Percentiles rank a stretch among this genome's conserved stretches.
These are phyloP conservation scores for Wickerhamomyces kurtzmanii DNA, from an alignment of 805 yeast species.

Conservation along the genomic window DNA sequence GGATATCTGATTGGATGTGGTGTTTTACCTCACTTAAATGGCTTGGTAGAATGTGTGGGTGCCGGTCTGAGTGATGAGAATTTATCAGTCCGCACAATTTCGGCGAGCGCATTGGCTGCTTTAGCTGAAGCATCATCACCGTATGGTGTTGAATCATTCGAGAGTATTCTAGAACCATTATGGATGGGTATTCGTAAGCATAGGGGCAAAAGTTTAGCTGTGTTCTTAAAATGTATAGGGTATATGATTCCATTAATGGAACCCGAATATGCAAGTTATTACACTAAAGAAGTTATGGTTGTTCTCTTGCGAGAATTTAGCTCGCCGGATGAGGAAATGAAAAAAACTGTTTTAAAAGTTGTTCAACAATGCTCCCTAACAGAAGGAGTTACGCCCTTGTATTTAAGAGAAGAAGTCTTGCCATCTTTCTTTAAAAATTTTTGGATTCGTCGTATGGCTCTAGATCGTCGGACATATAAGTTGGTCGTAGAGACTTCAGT, in stretches of 20 bases:
- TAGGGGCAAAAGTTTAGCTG: slow-evolving; percentile 69
- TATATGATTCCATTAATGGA: slow-evolving; percentile 80
- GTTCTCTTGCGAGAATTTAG: slow-evolving; percentile 62
- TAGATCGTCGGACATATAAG: slow-evolving; percentile 46
- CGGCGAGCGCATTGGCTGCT: slow-evolving; percentile 65
- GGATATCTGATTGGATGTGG: slow-evolving; percentile 62
- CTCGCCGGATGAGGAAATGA: slow-evolving; percentile 86
- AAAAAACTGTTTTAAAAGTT: slow-evolving; percentile 57
- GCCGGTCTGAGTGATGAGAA: slow-evolving; percentile 60
- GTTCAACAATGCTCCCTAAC: slow-evolving; percentile 57
- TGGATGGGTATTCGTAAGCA: slow-evolving; percentile 75
- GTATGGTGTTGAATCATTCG: slow-evolving; percentile 85
- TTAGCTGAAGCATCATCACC: slow-evolving; percentile 80
- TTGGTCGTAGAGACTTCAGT: slow-evolving; percentile 68
- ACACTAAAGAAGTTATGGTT: slow-evolving; percentile 63
- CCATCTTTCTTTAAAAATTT: slow-evolving; percentile 58
- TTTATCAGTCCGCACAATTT: slow-evolving; percentile 50
- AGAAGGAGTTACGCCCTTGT: slow-evolving; percentile 42
- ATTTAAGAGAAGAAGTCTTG: slow-evolving; percentile 40
- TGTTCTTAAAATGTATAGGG: slow-evolving; percentile 71
- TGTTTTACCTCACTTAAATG: slow-evolving; percentile 62
- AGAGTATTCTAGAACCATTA: slow-evolving; percentile 52
- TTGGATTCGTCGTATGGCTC: slow-evolving; percentile 78
- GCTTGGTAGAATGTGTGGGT: slow-evolving; percentile 50
- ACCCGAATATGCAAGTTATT: slow-evolving; percentile 69